Evolutionary conservation across 139 green algal genomes (phyloP), one percentile per base, ranked within the genome.

Genomic region (Volvox reticuliferus): DNA sequence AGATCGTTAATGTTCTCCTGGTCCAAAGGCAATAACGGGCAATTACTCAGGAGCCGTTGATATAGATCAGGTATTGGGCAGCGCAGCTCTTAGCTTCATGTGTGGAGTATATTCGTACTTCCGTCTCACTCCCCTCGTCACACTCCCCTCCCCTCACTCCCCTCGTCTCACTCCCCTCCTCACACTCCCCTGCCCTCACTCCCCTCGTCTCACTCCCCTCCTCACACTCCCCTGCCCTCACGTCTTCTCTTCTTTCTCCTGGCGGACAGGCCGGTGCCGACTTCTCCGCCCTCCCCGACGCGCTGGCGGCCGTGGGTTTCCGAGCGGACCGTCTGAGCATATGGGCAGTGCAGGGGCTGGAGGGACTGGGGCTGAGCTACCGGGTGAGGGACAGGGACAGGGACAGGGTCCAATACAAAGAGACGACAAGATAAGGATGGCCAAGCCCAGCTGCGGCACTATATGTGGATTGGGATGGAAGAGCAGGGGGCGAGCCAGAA

Each of bases 241-340:
- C 17, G 18, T 26, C 68, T 9, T 26, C 68, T n/a, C 71, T 79
- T 12, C 67, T 26, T 28, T 75, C 14, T 26, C 67, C 22, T 12
- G 22, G 67, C 67, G 2, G 22, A 2, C 71, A 79, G 71, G 21
- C 26, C 24, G 33, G 75, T 35, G 75, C 18, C 30, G 75, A 81
- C 28, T 24, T 81, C 32, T 81, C 78, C 17, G 63, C 78, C 14
- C 78, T 84, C 20, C 36, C 78, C 14, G n/a, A 22, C 78, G 6
- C 88, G 21, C 81, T 97, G 88, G 83, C 88, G 65, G 32, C 68
- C 3, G 91, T 90, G 0, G 69, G 85, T 17, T 89, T 89, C 85
- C 69, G 94, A 0, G 91, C 90, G 12, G 95, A 98, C 84, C 92
- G 95, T 1, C 88, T 98, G 19, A 96, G 94, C 36, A 93, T 96